Conservation (phyloP, 2,329 filamentous ascomycete genomes). For the Onygenales sp. region DNA sequence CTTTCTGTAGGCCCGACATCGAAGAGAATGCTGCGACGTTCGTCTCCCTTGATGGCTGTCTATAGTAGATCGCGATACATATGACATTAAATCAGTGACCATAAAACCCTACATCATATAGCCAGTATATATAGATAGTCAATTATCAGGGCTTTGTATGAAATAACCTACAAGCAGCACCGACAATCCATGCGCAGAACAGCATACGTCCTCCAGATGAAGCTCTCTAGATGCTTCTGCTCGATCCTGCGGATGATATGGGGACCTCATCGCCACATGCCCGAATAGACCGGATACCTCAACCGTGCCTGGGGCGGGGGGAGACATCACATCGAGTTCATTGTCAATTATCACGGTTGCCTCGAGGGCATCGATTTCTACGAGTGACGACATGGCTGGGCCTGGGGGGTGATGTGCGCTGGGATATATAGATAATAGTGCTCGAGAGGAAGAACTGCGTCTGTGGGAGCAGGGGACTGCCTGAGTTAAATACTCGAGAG, state of each 20-base stretch:
- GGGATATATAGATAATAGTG: background rate
- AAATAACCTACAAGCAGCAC: conserved; percentile 38
- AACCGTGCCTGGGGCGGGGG: conserved; percentile 35
- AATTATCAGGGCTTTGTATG: background rate
- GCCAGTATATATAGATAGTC: too few relatives aligned
- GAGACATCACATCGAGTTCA: conserved; percentile 45
- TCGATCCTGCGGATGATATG: conserved; percentile 24
- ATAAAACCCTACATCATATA: background rate
- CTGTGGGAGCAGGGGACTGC: background rate
- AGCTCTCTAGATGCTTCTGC: conserved; percentile 38
- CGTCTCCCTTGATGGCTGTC: conserved; percentile 39
- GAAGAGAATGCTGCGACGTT: conserved; percentile 42
- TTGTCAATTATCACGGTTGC: conserved; percentile 45
- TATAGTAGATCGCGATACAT: conserved; percentile 11
- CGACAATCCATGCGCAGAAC: conserved; percentile 46
- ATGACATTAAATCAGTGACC: background rate
- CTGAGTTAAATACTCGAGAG: too few relatives aligned
- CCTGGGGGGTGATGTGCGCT: background rate
- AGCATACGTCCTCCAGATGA: conserved; percentile 42
- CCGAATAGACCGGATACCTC: conserved; percentile 35
- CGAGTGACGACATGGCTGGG: conserved; percentile 13
- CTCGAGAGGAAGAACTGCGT: background rate
- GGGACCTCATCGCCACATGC: conserved; percentile 30
- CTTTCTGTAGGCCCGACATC: conserved; percentile 46
- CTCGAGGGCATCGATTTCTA: conserved; percentile 39